Percentiles rank a stretch among this genome's conserved stretches.
These are phyloP conservation scores for Drosera capensis DNA, from an alignment of 148 eudicot genomes.

Conservation along the genomic window DNA sequence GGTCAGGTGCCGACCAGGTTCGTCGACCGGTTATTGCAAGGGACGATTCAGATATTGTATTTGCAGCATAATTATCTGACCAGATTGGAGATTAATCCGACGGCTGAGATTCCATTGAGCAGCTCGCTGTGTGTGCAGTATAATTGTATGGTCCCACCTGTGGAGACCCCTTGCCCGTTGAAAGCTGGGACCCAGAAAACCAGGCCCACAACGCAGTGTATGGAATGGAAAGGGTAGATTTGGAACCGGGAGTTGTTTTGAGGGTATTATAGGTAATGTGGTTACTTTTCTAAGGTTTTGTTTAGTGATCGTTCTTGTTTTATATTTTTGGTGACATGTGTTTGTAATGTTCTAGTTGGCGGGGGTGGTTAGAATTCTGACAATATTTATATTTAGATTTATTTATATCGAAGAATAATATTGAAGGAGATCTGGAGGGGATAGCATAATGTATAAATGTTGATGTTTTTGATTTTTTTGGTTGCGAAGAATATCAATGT, in stretches of 20 bases:
- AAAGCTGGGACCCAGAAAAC: slow-evolving; percentile 56
- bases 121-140: slow-evolving; percentile 73
- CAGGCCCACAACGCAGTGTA: slow-evolving; percentile 64
- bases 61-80: slow-evolving; percentile 76
- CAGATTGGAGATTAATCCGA: slow-evolving; percentile 54
- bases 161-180: slow-evolving; percentile 64
- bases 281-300: too few relatives aligned
- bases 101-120: slow-evolving; percentile 70
- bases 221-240: slow-evolving; percentile 37
- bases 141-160: slow-evolving; percentile 87
- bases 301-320: too few relatives aligned
- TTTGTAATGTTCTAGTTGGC: too few relatives aligned
- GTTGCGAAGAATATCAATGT: too few relatives aligned
- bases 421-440: too few relatives aligned
- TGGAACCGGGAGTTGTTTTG: background rate
- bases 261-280: too few relatives aligned
- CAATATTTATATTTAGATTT: too few relatives aligned
- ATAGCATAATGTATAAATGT: too few relatives aligned
- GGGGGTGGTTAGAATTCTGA: too few relatives aligned
- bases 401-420: too few relatives aligned
- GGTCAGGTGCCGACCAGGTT: slow-evolving; percentile 50
- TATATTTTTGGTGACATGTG: too few relatives aligned
- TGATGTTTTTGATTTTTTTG: too few relatives aligned
- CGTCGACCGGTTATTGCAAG: slow-evolving; percentile 47
- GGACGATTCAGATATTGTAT: slow-evolving; percentile 41